Evolutionary conservation across 768 basidiomycete species (phyloP), one percentile per base, ranked within the genome.

Genomic region (Saitozyma podzolica): DNA sequence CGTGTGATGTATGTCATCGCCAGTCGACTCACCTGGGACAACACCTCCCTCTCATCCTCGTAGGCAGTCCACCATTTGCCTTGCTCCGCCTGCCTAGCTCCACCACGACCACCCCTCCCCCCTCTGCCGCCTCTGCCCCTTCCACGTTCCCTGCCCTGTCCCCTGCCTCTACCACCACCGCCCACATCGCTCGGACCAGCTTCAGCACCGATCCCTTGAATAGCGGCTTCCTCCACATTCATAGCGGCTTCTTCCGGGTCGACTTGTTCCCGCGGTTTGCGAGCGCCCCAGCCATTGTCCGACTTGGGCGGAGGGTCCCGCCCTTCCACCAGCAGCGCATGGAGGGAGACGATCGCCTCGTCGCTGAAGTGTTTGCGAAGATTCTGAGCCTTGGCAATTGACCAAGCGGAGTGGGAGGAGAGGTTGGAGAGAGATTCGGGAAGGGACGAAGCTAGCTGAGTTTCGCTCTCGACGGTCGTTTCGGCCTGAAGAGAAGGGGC

Each of bases 271-370:
- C 29, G 49, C 40, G 64, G 39, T 41, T 47, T 52, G 8, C 71
- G 41, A 13, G 62, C 45, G 29, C 80, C 86, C 90, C 90, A 93
- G 9, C 91, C 91, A 59, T 78, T 81, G 79, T 93, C 90, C 64
- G 86, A 86, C 48, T 85, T 82, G 62, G 86, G 83, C 0, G 90
- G 89, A 42, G 89, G 87, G 62, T 88, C 87, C 6, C 87, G 86
- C 0, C 94, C 93, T 80, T 95, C 88, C 17, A 91, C 81, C 63
- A 84, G 89, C 78, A 96, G 86, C 47, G 84, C 80, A 75, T 88
- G 91, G 45, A 97, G 78, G 43, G 86, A 81, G 29, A 78, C 72
- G 40, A 92, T 84, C 6, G 83, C 83, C 17, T 84, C 83, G 58
- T 84, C 82, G 4, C 89, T 84, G 37, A 96, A 83, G 80, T 87